Evolutionary conservation across 2,329 filamentous ascomycete species (phyloP).

Genomic region (Geosmithia morbida): DNA sequence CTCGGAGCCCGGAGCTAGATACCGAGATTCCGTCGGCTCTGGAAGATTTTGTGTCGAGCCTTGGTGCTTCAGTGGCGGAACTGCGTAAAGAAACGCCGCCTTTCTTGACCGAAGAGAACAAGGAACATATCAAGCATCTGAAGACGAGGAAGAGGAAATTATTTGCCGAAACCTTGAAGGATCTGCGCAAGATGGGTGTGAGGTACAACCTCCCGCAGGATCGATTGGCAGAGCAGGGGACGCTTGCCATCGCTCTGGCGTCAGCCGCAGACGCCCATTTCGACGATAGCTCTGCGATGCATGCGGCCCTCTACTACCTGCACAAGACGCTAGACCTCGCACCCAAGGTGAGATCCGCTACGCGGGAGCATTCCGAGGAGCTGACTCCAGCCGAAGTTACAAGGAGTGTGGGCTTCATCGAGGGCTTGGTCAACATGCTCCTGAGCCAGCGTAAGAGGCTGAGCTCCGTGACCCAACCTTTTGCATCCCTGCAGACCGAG

Average conservation of each 20-base stretch:
- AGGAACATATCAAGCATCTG: constrained; percentile 69
- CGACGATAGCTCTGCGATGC: constrained; percentile 8
- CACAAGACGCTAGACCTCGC: constrained; percentile 66
- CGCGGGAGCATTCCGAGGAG: constrained; percentile 69
- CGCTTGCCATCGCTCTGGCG: constrained; percentile 55
- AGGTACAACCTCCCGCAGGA: constrained; percentile 67
- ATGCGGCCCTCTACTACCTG: constrained; percentile 54
- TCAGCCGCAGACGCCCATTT: constrained; percentile 27
- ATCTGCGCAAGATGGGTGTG: constrained; percentile 78
- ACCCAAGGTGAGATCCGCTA: constrained; percentile 49
- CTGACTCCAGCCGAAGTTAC: constrained; percentile 67
- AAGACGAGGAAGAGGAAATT: constrained; percentile 83
- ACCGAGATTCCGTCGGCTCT: constrained; percentile 46
- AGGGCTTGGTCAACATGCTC: constrained; percentile 61
- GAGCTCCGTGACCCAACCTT: constrained; percentile 19
- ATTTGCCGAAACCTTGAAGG: constrained; percentile 76
- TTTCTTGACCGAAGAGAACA: constrained; percentile 75
- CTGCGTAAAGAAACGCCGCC: constrained; percentile 74
- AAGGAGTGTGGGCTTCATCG: constrained; percentile 71
- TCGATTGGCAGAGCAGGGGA: constrained; percentile 57
- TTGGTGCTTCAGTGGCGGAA: constrained; percentile 54
- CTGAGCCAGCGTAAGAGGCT: constrained; percentile 44
- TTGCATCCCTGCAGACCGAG: constrained; percentile 17
- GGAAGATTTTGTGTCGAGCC: constrained; percentile 51
- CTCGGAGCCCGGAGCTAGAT: constrained; percentile 32